Evolutionary conservation across 1,284 basidiomycete genomes (phyloP), one percentile per base, ranked within the genome.

Genomic region (Cutaneotrichosporon spelunceum): DNA sequence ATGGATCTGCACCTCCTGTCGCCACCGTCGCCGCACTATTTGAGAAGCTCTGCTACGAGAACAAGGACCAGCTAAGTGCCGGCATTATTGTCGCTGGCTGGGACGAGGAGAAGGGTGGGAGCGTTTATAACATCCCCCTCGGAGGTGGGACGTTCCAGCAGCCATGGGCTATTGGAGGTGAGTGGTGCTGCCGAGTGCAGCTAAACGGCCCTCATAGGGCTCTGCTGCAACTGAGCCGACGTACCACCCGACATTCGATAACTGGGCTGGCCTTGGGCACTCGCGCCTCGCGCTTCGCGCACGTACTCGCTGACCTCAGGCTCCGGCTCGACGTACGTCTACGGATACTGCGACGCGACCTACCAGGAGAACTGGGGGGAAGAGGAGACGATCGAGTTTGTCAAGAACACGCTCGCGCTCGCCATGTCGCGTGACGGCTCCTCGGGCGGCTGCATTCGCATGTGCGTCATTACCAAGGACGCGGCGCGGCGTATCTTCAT

Each of bases 271-370:
- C 8, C 9, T 39, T 5, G 13, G 13, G 11, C 36, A 19, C 36
- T 19, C 7, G 19, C 39, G 16, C 39, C 39, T 19, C 39, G 16
- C 8, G 39, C 39, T 42, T n/a, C n/a, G n/a, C n/a, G n/a, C n/a
- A n/a, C n/a, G n/a, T n/a, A n/a, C 8, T 5, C 9, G 56, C 68
- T 72, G 50, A 69, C 45, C n/a, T 4, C 64, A 92, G 91, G 92
- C 34, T 96, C 93, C 59, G 96, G 96, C 16, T 97, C 93, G 47
- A 92, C 93, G 13, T 99, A 98, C 78, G 93, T 99, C 21, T 99
- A 99, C 75, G 96, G 95, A 53, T 99, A 96, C 81, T 99, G 96
- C 76, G 96, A 99, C 78, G 92, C 96, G 30, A 98, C 93, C n/a
- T 99, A 91, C 80, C 82, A 86, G 76, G 92, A 95, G 39, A 92